A percentile compares a stretch with the other conserved stretches of the same genome.
These are phyloP conservation scores for Cytospora leucostoma DNA, from an alignment of 2,329 filamentous ascomycete genomes.

Conservation along the genomic window DNA sequence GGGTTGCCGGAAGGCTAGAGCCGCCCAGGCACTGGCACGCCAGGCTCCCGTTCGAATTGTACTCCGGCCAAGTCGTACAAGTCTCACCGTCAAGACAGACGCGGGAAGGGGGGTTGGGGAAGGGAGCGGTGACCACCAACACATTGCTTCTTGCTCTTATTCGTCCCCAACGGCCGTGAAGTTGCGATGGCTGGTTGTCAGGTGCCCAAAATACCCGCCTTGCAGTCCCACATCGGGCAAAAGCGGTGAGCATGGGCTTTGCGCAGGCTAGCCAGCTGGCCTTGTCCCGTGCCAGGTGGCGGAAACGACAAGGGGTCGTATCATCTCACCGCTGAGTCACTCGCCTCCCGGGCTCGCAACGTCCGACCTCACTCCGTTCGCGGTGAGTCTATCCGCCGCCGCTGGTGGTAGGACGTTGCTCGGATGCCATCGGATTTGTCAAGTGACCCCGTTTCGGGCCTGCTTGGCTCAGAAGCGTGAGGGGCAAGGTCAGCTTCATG, in stretches of 20 bases:
- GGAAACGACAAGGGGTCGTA: slow-evolving; percentile 7
- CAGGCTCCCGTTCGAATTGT: not conserved
- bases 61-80: no score
- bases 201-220: not conserved
- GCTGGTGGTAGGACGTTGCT: not conserved
- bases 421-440: slow-evolving; percentile 16
- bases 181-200: not conserved
- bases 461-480: slow-evolving; percentile 1
- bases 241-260: slow-evolving; percentile 12
- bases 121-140: slow-evolving; percentile 1
- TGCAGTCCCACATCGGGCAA: slow-evolving; percentile 14
- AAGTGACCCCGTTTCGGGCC: slow-evolving; percentile 3
- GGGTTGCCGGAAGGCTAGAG: not conserved
- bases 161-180: not conserved
- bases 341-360: slow-evolving; percentile 6
- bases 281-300: slow-evolving; percentile 18
- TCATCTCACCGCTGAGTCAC: slow-evolving; percentile 17
- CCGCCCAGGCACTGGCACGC: not conserved
- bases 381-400: slow-evolving; percentile 5
- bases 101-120: slow-evolving; percentile 2
- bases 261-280: slow-evolving; percentile 16
- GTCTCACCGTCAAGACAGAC: not conserved
- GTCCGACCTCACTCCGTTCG: slow-evolving; percentile 11
- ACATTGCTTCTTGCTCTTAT: not conserved
- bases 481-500: not conserved